Conservation (phyloP, 2,329 filamentous ascomycete genomes). For the Exophiala phaeomuriformis region DNA sequence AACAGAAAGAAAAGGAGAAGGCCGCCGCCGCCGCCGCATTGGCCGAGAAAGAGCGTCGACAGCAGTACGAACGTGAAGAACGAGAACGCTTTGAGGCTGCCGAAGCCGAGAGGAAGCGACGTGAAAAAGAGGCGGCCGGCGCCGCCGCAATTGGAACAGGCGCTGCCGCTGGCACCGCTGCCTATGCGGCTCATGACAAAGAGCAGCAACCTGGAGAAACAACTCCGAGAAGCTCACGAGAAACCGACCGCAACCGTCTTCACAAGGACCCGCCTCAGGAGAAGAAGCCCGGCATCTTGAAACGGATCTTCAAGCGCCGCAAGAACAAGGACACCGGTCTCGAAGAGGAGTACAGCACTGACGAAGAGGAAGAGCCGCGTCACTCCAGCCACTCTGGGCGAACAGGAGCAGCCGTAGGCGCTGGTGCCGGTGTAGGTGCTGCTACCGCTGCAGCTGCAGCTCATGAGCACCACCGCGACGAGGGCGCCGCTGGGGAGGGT, state of each 20-base stretch:
- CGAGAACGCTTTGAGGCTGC: slow-evolving; percentile 6
- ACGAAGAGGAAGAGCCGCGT: slow-evolving; percentile 20
- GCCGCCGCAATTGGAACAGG: slow-evolving; percentile 10
- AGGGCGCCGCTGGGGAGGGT: slow-evolving; percentile 2
- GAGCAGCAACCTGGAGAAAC: slow-evolving; percentile 2
- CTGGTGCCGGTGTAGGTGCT: slow-evolving; percentile 1
- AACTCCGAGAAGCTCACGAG: slow-evolving; percentile 8
- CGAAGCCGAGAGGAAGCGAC: slow-evolving; percentile 8
- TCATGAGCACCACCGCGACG: slow-evolving; percentile 1
- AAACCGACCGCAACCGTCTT: slow-evolving; percentile 16
- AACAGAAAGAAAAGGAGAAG: slow-evolving; percentile 13
- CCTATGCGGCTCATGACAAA: slow-evolving; percentile 14
- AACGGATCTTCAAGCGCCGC: slow-evolving; percentile 26
- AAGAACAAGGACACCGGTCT: slow-evolving; percentile 27
- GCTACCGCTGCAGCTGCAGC: slow-evolving; percentile 3
- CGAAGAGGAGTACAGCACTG: slow-evolving; percentile 24
- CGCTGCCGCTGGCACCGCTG: slow-evolving; percentile 11
- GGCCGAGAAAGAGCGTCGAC: slow-evolving; percentile 5
- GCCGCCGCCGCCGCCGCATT: not conserved
- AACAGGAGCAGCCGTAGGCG: slow-evolving; percentile 5
- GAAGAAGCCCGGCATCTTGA: slow-evolving; percentile 25
- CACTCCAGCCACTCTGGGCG: slow-evolving; percentile 2
- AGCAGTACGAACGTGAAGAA: slow-evolving; percentile 10
- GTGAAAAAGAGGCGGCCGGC: slow-evolving; percentile 13
- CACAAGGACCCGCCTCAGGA: slow-evolving; percentile 20